phyloP scores from a whole-genome alignment of 495 filamentous ascomycete species.

The Lasiosphaeria hispida region DNA sequence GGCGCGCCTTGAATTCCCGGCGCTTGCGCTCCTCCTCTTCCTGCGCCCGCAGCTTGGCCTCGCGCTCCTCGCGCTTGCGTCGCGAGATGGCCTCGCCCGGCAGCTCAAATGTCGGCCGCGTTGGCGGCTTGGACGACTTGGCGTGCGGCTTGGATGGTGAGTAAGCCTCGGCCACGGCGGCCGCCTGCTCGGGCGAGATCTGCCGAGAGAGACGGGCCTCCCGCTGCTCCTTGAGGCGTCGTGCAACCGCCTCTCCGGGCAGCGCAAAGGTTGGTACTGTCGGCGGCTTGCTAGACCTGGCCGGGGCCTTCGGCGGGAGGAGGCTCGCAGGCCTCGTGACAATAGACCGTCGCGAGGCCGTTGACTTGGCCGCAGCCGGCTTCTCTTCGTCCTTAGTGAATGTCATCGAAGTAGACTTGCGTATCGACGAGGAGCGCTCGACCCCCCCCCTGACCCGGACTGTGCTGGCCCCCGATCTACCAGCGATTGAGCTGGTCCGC shows the following conservation, averaged over 20 bases:
- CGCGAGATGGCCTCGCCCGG: slow-evolving; percentile 72
- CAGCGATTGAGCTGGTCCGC: slow-evolving; percentile 19
- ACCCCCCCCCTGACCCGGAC: slow-evolving; percentile 25
- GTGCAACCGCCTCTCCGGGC: slow-evolving; percentile 68
- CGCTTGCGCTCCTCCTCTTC: slow-evolving; percentile 58
- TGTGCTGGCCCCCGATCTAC: slow-evolving; percentile 16
- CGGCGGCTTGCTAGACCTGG: slow-evolving; percentile 58
- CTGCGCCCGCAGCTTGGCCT: slow-evolving; percentile 59
- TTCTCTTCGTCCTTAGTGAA: slow-evolving; percentile 33
- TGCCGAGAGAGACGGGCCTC: slow-evolving; percentile 46
- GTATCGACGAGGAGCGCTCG: slow-evolving; percentile 28
- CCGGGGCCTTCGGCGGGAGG: slow-evolving; percentile 42
- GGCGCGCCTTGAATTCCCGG: slow-evolving; percentile 63
- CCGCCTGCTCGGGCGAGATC: slow-evolving; percentile 28
- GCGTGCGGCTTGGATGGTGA: slow-evolving; percentile 40
- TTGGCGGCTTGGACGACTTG: slow-evolving; percentile 61
- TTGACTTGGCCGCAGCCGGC: slow-evolving; percentile 14
- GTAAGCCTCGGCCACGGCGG: slow-evolving; percentile 25
- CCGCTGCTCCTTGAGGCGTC: slow-evolving; percentile 54
- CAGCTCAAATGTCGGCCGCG: slow-evolving; percentile 64
- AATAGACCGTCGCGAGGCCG: slow-evolving; percentile 21
- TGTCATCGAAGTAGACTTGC: slow-evolving; percentile 36
- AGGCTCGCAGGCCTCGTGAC: slow-evolving; percentile 41
- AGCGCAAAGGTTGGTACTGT: slow-evolving; percentile 68
- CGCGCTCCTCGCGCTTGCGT: slow-evolving; percentile 62